Base-by-base conservation (phyloP, 306 rosid genomes). In the Pyrus bretschneideri region DNA sequence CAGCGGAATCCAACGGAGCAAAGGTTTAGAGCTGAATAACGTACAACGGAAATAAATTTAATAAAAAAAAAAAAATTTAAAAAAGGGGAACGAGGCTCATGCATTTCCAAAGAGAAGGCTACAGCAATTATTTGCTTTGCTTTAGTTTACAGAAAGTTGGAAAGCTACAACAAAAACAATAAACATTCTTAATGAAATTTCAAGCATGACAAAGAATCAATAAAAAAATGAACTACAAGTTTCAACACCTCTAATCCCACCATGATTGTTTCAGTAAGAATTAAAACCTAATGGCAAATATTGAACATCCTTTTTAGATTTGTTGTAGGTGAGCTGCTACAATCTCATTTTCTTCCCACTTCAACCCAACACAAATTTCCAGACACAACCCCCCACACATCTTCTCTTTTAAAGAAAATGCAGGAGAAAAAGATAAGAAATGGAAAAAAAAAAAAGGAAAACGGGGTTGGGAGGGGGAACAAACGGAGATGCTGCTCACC, bases 301-400 rank as follows among this genome's bases (percentile, higher is more conserved):
- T 86, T 82, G 90, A 89, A 87, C 97, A 90, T 85, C 88, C 87
- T 77, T 86, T 87, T 88, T 85, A 84, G 93, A 83, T 82, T 85
- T 87, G 87, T 78, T 85, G 94, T 77, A 87, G 93, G 90, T 81
- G 90, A 87, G 91, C 97, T 92, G 91, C 97, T 92, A 95, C 97
- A 92, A 89, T 92, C 93, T 89, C 90, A 86, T 86, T 87, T 82
- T 87, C 87, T 87, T 86, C 89, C 82, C 86, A 85, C 83, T 80
- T 85, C 91, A 90, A 89, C 96, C 95, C 93, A 87, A 85, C 92
- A 91, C 83, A 88, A 46, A 83, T 83, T 84, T 83, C 82, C 84
- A 83, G 85, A 82, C 86, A 86, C 81, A 69, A 79, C 83, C 79
- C 81, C 79, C 54, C 7, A 1, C 17, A 83, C 86, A 86, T 80